These are phyloP conservation scores for Zygotorulaspora florentina DNA, from an alignment of 805 yeast genomes.

Conservation along the genomic window DNA sequence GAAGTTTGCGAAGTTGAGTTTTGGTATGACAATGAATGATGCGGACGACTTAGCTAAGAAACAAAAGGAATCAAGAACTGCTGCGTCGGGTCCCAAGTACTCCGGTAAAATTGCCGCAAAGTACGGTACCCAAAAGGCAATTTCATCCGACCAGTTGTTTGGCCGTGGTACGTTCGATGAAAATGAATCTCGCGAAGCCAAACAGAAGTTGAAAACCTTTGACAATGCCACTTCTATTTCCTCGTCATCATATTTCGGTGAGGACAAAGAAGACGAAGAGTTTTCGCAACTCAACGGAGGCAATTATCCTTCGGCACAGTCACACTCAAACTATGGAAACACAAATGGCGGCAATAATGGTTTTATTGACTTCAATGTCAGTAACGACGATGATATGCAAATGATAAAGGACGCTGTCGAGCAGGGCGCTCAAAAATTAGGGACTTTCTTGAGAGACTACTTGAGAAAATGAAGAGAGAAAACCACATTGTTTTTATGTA, in stretches of 20 bases:
- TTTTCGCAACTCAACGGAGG: slow-evolving; percentile 5
- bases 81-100: slow-evolving; percentile 55
- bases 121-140: slow-evolving; percentile 87
- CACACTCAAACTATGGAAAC: slow-evolving; percentile 16
- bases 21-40: slow-evolving; percentile 76
- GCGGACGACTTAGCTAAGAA: slow-evolving; percentile 46
- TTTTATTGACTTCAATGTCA: slow-evolving; percentile 63
- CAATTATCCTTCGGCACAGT: background rate
- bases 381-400: slow-evolving; percentile 85
- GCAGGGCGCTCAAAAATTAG: slow-evolving; percentile 86
- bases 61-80: slow-evolving; percentile 36
- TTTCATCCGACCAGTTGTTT: slow-evolving; percentile 91
- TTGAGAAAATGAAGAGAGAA: slow-evolving; percentile 41
- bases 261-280: slow-evolving; percentile 51
- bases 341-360: slow-evolving; percentile 30
- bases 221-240: slow-evolving; percentile 88
- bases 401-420: slow-evolving; percentile 88
- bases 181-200: slow-evolving; percentile 73
- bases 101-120: slow-evolving; percentile 72
- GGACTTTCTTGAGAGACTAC: slow-evolving; percentile 82
- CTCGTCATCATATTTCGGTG: slow-evolving; percentile 88
- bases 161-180: slow-evolving; percentile 85
- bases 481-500: background rate
- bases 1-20: slow-evolving; percentile 76
- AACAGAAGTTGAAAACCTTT: slow-evolving; percentile 72